These are phyloP conservation scores for Aureobasidium uvarum DNA, from an alignment of 2,329 filamentous ascomycete genomes.

Conservation along the genomic window DNA sequence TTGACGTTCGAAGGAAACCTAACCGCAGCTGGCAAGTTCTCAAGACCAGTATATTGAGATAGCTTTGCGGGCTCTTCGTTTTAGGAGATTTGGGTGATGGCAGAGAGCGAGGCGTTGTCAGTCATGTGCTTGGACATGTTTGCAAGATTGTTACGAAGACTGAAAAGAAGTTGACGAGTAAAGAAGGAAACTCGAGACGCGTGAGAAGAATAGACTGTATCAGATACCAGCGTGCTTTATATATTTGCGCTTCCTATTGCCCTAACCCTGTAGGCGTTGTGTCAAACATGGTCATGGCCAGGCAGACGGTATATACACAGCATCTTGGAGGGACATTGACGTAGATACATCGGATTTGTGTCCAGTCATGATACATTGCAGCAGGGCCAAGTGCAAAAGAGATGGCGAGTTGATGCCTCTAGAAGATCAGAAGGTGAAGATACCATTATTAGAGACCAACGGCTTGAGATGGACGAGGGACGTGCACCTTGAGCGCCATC, in stretches of 20 bases:
- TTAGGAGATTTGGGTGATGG: constrained; percentile 9
- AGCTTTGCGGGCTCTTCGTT: constrained; percentile 22
- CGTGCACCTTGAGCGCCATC: constrained; percentile 12
- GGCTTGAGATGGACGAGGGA: not conserved
- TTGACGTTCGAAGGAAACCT: constrained; percentile 16
- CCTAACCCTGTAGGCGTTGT: constrained; percentile 10
- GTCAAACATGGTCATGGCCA: constrained; percentile 14
- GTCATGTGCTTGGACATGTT: constrained; percentile 18
- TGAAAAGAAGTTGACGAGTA: constrained; percentile 13
- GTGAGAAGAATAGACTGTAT: not conserved
- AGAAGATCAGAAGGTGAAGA: not conserved
- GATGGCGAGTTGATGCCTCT: not conserved
- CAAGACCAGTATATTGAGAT: constrained; percentile 28
- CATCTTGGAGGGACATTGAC: not conserved
- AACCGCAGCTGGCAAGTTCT: constrained; percentile 24
- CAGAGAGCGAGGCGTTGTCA: constrained; percentile 26
- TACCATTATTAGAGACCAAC: constrained; percentile 1
- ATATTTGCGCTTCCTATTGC: not conserved
- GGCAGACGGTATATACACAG: not conserved
- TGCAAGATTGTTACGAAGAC: constrained; percentile 12
- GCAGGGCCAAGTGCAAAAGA: no score
- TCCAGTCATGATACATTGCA: not conserved
- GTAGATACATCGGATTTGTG: no score
- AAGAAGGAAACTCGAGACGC: constrained; percentile 12
- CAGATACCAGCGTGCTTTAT: not conserved